A percentile compares a stretch with the other conserved stretches of the same genome.
Evolutionary conservation across 2,329 filamentous ascomycete genomes (phyloP).

Genomic region (Aureobasidium namibiae): DNA sequence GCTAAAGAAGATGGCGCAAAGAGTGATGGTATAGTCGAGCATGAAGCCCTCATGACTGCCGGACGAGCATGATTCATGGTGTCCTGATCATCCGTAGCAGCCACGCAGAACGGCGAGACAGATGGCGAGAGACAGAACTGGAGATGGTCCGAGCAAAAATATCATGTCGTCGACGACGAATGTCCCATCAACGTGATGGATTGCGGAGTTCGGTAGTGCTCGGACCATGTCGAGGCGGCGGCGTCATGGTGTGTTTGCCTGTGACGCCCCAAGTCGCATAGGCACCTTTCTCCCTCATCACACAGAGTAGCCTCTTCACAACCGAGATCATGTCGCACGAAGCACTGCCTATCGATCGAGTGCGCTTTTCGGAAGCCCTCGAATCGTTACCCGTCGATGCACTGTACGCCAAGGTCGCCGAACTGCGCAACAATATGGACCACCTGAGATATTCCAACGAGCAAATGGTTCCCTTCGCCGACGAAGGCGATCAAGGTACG

Average conservation of each 20-base stretch:
- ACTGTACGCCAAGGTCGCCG: constrained; percentile 66
- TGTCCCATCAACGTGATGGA: neutral
- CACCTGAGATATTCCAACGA: constrained; percentile 68
- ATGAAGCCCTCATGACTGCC: constrained; percentile 22
- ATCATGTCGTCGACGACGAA: constrained; percentile 9
- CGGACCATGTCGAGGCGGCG: constrained; percentile 16
- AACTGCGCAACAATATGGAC: constrained; percentile 65
- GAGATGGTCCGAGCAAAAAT: neutral
- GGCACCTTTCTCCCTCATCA: neutral
- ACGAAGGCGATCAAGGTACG: constrained; percentile 44
- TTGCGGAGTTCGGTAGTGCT: constrained; percentile 18
- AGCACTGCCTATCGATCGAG: constrained; percentile 23
- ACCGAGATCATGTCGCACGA: constrained; percentile 15
- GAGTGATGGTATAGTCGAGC: constrained; percentile 9
- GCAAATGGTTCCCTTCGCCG: constrained; percentile 61
- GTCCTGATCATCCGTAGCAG: constrained; percentile 7
- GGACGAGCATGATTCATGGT: constrained; percentile 28
- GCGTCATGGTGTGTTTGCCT: constrained; percentile 15
- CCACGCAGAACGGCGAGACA: neutral
- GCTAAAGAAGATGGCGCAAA: neutral
- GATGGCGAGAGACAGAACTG: neutral
- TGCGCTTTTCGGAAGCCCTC: constrained; percentile 46
- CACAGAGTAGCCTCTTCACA: neutral
- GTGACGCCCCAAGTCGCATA: too few species aligned
- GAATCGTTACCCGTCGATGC: constrained; percentile 56